These are phyloP conservation scores for Macrophomina tecta DNA, from an alignment of 2,329 filamentous ascomycete genomes.

Conservation along the genomic window DNA sequence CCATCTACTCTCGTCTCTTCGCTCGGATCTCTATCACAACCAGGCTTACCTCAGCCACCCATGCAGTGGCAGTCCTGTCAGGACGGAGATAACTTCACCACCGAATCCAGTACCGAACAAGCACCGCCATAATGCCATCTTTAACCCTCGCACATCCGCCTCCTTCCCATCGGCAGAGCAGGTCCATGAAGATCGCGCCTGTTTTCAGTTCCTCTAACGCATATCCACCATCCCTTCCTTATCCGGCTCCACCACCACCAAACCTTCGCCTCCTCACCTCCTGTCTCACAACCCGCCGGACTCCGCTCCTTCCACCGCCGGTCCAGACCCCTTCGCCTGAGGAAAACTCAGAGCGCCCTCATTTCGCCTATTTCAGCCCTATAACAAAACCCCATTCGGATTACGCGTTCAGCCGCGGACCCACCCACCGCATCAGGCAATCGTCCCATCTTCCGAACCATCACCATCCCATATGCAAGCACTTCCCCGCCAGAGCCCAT, in stretches of 20 bases:
- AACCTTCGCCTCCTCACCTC: conserved; percentile 15
- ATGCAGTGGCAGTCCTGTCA: not conserved
- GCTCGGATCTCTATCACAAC: conserved; percentile 6
- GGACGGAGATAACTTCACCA: not conserved
- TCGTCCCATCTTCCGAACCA: not conserved
- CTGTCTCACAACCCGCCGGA: conserved; percentile 5
- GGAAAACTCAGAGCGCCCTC: conserved; percentile 2
- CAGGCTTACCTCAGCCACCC: conserved; percentile 1
- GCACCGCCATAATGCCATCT: not conserved
- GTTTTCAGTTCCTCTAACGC: not conserved
- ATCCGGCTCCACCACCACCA: conserved; percentile 8
- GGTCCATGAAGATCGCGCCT: not conserved
- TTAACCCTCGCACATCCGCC: not conserved
- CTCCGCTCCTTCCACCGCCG: not conserved
- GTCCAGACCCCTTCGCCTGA: not conserved
- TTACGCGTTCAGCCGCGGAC: conserved; percentile 17
- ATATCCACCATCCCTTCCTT: conserved; percentile 7
- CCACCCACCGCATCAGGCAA: not conserved
- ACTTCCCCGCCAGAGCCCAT: not conserved
- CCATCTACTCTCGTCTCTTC: not conserved
- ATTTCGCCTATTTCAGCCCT: conserved; percentile 26
- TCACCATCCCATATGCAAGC: not conserved
- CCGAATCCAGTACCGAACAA: not conserved
- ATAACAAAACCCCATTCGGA: not conserved
- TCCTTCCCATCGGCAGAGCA: not conserved